These are phyloP conservation scores for Cucumis hystrix DNA, from an alignment of 306 rosid genomes.

Conservation along the genomic window DNA sequence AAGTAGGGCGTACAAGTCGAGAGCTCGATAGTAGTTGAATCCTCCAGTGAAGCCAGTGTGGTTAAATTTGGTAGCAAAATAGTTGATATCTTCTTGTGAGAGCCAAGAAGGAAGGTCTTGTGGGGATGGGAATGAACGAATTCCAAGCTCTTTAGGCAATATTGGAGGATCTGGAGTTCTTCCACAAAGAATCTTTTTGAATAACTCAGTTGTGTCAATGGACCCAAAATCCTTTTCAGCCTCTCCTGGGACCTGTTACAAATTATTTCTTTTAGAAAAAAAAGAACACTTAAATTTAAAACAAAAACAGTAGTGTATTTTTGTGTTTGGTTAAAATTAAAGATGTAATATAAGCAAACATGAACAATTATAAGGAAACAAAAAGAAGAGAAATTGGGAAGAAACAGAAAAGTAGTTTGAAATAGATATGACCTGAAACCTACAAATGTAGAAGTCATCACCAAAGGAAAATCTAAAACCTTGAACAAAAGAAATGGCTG, in stretches of 20 bases:
- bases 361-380: no score
- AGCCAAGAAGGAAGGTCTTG: slow-evolving; percentile 30
- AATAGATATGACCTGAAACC: slow-evolving; percentile 38
- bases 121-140: not conserved
- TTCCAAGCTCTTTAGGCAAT: not conserved
- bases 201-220: not conserved
- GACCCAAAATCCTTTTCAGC: not conserved
- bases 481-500: slow-evolving; percentile 17
- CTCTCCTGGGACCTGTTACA: not conserved
- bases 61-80: slow-evolving; percentile 23
- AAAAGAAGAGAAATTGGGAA: no score
- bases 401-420: no score
- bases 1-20: not conserved
- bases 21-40: slow-evolving; percentile 25
- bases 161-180: not conserved
- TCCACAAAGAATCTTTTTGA: not conserved
- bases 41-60: slow-evolving; percentile 24
- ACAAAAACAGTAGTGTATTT: no score
- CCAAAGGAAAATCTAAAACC: slow-evolving; percentile 25
- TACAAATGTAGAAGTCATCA: slow-evolving; percentile 50
- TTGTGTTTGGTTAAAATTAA: no score
- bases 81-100: slow-evolving; percentile 23
- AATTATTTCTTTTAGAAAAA: not conserved
- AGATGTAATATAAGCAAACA: no score
- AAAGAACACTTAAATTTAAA: no score